Conservation (phyloP, 2,329 filamentous ascomycete species). For the Cladorrhinum sp. region DNA sequence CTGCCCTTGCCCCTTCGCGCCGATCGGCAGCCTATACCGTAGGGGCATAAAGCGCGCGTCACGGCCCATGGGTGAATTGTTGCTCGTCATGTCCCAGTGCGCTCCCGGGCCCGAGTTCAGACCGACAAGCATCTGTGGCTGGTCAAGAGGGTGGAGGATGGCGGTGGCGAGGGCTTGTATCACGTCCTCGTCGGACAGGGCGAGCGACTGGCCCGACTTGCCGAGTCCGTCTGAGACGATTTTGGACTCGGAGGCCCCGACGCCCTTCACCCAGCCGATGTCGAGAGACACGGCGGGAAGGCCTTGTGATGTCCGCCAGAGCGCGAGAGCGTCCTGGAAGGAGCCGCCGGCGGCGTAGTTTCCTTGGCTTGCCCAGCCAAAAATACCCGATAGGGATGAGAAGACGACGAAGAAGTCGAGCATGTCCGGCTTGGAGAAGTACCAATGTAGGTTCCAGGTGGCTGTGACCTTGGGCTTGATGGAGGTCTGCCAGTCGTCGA, state of each 20-base stretch:
- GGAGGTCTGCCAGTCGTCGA: constrained; percentile 7
- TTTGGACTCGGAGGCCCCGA: not conserved
- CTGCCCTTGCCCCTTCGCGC: not conserved
- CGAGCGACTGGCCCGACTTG: not conserved
- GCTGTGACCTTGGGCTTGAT: constrained; percentile 13
- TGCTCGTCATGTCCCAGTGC: not conserved
- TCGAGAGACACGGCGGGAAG: constrained; percentile 32
- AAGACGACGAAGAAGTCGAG: constrained; percentile 21
- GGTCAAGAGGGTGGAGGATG: not conserved
- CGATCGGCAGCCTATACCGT: not conserved
- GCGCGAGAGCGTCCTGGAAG: constrained; percentile 9
- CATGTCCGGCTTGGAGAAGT: constrained; percentile 13
- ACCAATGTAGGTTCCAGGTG: constrained; percentile 15
- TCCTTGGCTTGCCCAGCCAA: constrained; percentile 10
- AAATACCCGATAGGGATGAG: constrained; percentile 9
- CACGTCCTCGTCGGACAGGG: not conserved
- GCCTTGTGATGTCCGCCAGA: not conserved
- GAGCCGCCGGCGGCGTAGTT: constrained; percentile 11
- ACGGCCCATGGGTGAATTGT: not conserved
- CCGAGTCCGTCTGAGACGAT: not conserved
- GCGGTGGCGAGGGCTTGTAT: not conserved
- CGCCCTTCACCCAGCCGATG: constrained; percentile 25
- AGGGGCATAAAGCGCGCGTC: not conserved
- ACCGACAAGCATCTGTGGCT: not conserved
- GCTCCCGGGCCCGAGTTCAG: not conserved